phyloP scores from a whole-genome alignment of 2,329 filamentous ascomycete species.

The Bimuria novae-zelandiae region DNA sequence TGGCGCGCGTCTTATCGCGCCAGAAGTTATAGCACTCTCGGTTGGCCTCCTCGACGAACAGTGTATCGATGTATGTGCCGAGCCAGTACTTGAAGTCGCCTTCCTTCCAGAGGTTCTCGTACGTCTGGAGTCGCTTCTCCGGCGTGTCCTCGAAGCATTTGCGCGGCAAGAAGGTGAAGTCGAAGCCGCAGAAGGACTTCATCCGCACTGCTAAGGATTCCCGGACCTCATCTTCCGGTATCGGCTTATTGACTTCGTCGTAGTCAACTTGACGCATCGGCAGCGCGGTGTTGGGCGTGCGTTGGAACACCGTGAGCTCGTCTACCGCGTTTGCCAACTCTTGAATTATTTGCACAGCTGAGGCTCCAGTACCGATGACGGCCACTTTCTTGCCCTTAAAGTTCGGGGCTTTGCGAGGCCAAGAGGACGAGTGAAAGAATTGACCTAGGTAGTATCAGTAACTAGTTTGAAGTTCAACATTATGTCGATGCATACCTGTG shows the following conservation, averaged over 20 bases:
- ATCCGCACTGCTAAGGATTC: slow-evolving; percentile 14
- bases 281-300: slow-evolving; percentile 55
- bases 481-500: slow-evolving; percentile 18
- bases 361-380: slow-evolving; percentile 62
- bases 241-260: slow-evolving; percentile 50
- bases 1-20: slow-evolving; percentile 45
- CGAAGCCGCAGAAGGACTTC: slow-evolving; percentile 23
- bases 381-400: slow-evolving; percentile 62
- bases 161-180: slow-evolving; percentile 24
- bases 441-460: slow-evolving; percentile 9
- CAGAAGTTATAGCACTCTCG: slow-evolving; percentile 51
- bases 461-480: not conserved
- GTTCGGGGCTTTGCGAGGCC: slow-evolving; percentile 59
- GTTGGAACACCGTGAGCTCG: slow-evolving; percentile 62
- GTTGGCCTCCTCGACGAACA: slow-evolving; percentile 45
- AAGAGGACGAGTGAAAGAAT: slow-evolving; percentile 62
- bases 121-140: slow-evolving; percentile 21
- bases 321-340: slow-evolving; percentile 58
- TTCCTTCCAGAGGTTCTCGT: slow-evolving; percentile 25
- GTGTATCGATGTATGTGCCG: slow-evolving; percentile 41
- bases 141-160: slow-evolving; percentile 25
- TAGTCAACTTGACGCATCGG: slow-evolving; percentile 30
- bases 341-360: slow-evolving; percentile 65
- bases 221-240: slow-evolving; percentile 33
- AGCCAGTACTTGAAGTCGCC: slow-evolving; percentile 32